Percentiles rank a stretch among this genome's conserved stretches.
phyloP scores from a whole-genome alignment of 169 alveolate species.

The Plasmodium adleri region DNA sequence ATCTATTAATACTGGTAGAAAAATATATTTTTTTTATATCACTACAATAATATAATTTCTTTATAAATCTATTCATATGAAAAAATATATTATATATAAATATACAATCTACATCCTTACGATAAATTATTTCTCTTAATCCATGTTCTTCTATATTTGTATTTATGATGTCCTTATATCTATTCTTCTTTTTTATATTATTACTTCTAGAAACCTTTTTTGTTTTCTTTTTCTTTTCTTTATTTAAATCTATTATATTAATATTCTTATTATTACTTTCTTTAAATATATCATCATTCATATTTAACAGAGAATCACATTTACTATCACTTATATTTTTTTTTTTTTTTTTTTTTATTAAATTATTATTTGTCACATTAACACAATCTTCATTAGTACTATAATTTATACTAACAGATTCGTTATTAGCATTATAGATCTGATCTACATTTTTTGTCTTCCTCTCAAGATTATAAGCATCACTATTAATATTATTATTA shows the following conservation, averaged over 20 bases:
- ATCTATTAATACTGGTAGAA: slow-evolving; percentile 63
- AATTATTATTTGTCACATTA: too few species aligned
- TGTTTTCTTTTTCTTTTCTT: background rate
- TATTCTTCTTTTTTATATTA: background rate
- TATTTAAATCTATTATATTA: slow-evolving; percentile 4
- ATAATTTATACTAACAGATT: too few species aligned
- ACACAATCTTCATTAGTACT: too few species aligned
- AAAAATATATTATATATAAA: slow-evolving; percentile 56
- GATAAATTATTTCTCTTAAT: slow-evolving; percentile 69
- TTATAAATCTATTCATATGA: slow-evolving; percentile 54
- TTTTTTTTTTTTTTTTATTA: too few species aligned
- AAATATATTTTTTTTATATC: slow-evolving; percentile 71
- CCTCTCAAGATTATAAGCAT: too few species aligned
- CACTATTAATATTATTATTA: background rate
- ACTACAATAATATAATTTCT: slow-evolving; percentile 72
- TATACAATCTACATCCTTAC: slow-evolving; percentile 72
- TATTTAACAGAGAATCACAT: background rate
- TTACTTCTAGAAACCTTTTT: background rate
- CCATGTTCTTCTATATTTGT: slow-evolving; percentile 32
- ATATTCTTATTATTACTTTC: background rate
- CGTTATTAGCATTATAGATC: too few species aligned
- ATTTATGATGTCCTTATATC: slow-evolving; percentile 5
- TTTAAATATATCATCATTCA: slow-evolving; percentile 4
- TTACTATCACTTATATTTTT: too few species aligned
- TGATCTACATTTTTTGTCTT: too few species aligned